A percentile compares a stretch with the other conserved stretches of the same genome.
Conservation (phyloP, 2,329 filamentous ascomycete genomes). For the Aspergillus arachidicola region DNA sequence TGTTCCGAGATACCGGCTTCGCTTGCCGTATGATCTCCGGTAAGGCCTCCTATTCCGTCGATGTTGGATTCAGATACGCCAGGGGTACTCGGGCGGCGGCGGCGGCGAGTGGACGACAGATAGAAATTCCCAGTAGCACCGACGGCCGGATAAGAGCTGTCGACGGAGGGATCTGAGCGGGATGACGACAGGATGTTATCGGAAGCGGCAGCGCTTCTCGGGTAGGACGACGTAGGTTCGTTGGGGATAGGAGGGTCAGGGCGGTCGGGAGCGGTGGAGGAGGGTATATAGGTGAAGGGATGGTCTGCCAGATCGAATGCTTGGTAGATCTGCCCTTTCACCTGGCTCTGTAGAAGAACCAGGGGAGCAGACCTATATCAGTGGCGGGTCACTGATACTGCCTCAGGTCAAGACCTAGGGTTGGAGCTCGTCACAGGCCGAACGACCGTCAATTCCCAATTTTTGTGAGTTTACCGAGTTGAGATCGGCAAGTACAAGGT, state of each 20-base stretch:
- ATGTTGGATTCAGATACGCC: conserved; percentile 25
- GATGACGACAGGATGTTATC: conserved; percentile 28
- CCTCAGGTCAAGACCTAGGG: conserved; percentile 21
- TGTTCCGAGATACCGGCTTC: conserved; percentile 30
- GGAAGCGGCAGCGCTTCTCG: conserved; percentile 22
- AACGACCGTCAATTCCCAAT: conserved; percentile 1
- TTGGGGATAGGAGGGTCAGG: conserved; percentile 61
- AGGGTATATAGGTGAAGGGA: conserved; percentile 56
- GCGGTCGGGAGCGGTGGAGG: conserved; percentile 69
- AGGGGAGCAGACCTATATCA: conserved; percentile 46
- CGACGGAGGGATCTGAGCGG: conserved; percentile 16
- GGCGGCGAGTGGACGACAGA: conserved; percentile 28
- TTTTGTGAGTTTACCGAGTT: not conserved
- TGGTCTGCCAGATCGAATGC: conserved; percentile 75
- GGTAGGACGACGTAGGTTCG: conserved; percentile 48
- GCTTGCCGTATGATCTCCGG: conserved; percentile 28
- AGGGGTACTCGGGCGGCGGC: conserved; percentile 34
- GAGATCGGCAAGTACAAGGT: not conserved
- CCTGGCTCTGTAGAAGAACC: conserved; percentile 48
- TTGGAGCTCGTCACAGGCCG: conserved; percentile 15
- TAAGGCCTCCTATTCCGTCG: conserved; percentile 25
- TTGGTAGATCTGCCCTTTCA: conserved; percentile 44
- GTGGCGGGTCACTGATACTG: conserved; percentile 34
- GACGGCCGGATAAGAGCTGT: conserved; percentile 14
- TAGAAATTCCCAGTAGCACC: conserved; percentile 17